phyloP scores from a whole-genome alignment of 352 stramenopile species.

The Globisporangium mamillatum region DNA sequence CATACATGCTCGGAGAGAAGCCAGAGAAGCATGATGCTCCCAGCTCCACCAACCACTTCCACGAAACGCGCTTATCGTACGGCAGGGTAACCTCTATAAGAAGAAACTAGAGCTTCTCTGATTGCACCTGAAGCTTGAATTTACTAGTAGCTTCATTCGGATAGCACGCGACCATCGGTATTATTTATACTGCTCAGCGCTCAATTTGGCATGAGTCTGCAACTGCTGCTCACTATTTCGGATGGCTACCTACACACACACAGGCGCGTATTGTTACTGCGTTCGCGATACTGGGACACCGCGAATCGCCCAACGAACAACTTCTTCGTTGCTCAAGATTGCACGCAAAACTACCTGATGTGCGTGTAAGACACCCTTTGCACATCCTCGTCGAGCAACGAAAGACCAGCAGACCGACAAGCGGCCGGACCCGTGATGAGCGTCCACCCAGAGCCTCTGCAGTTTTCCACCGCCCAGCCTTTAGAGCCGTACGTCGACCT shows the following conservation, averaged over 20 bases:
- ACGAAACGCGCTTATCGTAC: background rate
- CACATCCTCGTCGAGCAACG: background rate
- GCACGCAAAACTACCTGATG: too few species aligned
- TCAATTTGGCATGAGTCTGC: background rate
- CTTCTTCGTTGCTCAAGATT: too few species aligned
- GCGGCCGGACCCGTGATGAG: background rate
- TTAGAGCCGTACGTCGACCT: background rate
- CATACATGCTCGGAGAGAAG: background rate
- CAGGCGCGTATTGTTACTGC: background rate
- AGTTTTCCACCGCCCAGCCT: background rate
- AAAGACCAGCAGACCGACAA: background rate
- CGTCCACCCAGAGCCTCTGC: background rate
- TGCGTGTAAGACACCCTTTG: background rate
- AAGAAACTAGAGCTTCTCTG: too few species aligned
- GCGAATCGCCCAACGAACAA: background rate
- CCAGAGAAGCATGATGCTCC: background rate
- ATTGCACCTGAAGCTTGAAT: too few species aligned
- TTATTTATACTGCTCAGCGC: background rate
- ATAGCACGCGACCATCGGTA: background rate
- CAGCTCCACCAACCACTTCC: too few species aligned
- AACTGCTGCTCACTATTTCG: background rate
- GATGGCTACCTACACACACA: background rate
- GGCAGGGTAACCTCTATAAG: background rate
- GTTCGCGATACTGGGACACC: background rate
- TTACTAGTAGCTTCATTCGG: too few species aligned